These are phyloP conservation scores for Monilinia polystroma DNA, from an alignment of 2,329 filamentous ascomycete species.

Conservation along the genomic window DNA sequence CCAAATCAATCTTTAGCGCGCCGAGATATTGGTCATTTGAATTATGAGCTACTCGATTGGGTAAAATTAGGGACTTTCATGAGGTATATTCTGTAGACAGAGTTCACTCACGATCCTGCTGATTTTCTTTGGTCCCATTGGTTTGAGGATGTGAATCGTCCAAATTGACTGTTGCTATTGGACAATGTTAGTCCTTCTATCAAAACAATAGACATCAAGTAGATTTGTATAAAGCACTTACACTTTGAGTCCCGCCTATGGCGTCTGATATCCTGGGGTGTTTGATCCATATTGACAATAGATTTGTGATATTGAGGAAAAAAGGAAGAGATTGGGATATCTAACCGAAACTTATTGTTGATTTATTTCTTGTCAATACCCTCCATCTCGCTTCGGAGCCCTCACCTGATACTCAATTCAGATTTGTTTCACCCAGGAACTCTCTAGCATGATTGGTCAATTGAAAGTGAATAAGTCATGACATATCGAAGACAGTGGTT, in stretches of 20 bases:
- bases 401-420: background rate
- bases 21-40: slow-evolving; percentile 1
- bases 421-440: background rate
- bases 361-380: background rate
- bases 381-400: background rate
- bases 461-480: background rate
- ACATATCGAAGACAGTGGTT: background rate
- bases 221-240: background rate
- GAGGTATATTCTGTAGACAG: background rate
- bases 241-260: background rate
- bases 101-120: slow-evolving; percentile 4
- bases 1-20: slow-evolving; percentile 11
- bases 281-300: slow-evolving; percentile 4
- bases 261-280: background rate
- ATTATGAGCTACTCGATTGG: background rate
- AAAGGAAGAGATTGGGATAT: background rate
- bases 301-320: background rate
- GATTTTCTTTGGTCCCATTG: background rate
- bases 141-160: background rate
- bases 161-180: background rate
- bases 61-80: slow-evolving; percentile 10
- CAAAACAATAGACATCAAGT: background rate
- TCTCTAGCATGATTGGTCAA: background rate
- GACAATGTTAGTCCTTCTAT: background rate
- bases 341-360: background rate